Evolutionary conservation across 1,284 basidiomycete species (phyloP).

Genomic region (Polyporus tsugae): DNA sequence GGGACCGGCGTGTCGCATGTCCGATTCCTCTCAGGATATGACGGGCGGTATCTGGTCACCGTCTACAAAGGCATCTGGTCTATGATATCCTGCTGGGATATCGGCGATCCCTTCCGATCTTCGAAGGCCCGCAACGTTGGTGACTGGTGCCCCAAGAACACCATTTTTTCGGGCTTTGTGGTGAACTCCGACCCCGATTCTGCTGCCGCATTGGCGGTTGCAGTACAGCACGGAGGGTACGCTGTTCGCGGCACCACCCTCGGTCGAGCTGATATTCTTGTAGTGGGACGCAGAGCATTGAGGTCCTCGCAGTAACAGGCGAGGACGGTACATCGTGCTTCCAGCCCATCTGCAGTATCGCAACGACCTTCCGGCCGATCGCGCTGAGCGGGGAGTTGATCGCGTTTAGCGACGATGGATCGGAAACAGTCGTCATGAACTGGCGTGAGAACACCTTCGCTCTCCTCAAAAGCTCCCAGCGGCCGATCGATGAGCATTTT

Average conservation of each 20-base stretch:
- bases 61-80: slow-evolving; percentile 68
- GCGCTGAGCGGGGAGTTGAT: slow-evolving; percentile 57
- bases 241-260: slow-evolving; percentile 14
- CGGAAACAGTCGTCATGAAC: slow-evolving; percentile 59
- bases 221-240: slow-evolving; percentile 43
- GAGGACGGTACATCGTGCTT: slow-evolving; percentile 12
- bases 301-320: slow-evolving; percentile 32
- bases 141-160: slow-evolving; percentile 62
- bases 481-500: slow-evolving; percentile 43
- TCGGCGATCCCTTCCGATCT: slow-evolving; percentile 30
- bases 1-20: slow-evolving; percentile 57
- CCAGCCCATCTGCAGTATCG: slow-evolving; percentile 37
- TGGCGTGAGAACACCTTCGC: slow-evolving; percentile 57
- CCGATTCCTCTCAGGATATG: slow-evolving; percentile 56
- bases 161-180: slow-evolving; percentile 56
- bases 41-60: slow-evolving; percentile 55
- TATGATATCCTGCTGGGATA: slow-evolving; percentile 59
- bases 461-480: slow-evolving; percentile 49
- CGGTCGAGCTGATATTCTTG: not conserved
- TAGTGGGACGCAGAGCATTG: slow-evolving; percentile 33
- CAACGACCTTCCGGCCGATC: slow-evolving; percentile 53
- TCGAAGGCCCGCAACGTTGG: slow-evolving; percentile 40
- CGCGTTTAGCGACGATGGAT: slow-evolving; percentile 58
- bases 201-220: slow-evolving; percentile 57
- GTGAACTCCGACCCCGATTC: slow-evolving; percentile 56